Base-by-base conservation (phyloP, 495 filamentous ascomycete genomes). In the Podospora fimiseda region DNA sequence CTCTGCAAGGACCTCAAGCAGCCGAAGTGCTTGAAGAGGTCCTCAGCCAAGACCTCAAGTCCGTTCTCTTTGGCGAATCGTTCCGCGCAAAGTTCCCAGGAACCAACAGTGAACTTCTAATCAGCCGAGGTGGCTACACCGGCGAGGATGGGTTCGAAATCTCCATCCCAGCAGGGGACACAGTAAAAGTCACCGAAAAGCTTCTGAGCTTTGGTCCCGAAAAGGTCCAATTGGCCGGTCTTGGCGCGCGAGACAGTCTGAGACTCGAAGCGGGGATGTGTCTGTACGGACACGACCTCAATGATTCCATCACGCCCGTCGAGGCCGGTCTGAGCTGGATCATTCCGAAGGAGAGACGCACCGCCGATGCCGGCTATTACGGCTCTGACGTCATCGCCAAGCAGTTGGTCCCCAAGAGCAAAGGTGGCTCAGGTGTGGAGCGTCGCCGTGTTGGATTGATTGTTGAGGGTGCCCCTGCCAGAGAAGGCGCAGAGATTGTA, bases 81-180 rank as follows among this genome's bases (percentile, higher is more conserved):
- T 68, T 83, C 15, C 69, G 73, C 55, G 68, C 87, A 18, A 76
- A 70, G 20, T 61, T 81, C 23, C 66, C 66, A 24, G 61, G 68
- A 42, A 58, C 67, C 13, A 70, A 78, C 13, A 62, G 72, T n/a
- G 76, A 76, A 0, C 70, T 96, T 30, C 78, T 94, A 16, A 81
- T 95, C 58, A 90, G 87, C 57, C 79, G 93, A 39, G 92, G 85
- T 9, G 93, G 93, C 1, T 98, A 98, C 72, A 98, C 93, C 0
- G 93, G 93, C 50, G 93, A 98, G 72, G 93, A 98, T 65, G 93
- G 93, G 21, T 98, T 98, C 71, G 93, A 98, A 74, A 90, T 98
- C 61, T 90, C 87, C 27, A 85, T 96, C 54, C 82, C 84, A 0
- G 73, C 74, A 3, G 63, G 61, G n/a, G 74, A 83, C 45, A 78